A percentile compares a stretch with the other conserved stretches of the same genome.
These are phyloP conservation scores for Silene noctiflora DNA, from an alignment of 179 eudicot species.

Conservation along the genomic window DNA sequence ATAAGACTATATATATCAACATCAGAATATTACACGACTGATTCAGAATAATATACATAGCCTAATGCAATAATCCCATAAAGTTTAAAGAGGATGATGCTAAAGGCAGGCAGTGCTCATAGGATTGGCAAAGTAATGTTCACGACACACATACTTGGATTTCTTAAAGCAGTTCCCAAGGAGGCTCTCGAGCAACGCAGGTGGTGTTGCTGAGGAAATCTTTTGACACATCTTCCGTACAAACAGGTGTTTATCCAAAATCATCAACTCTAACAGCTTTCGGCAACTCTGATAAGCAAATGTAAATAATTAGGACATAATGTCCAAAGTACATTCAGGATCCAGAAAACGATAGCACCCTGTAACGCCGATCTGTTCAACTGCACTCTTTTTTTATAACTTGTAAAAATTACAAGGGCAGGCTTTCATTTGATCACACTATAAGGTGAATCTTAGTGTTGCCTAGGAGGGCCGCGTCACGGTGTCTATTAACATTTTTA, in stretches of 20 bases:
- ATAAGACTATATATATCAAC: conserved; percentile 6
- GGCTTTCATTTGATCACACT: no score
- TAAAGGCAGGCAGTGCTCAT: conserved; percentile 50
- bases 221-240: conserved; percentile 68
- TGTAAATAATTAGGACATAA: neutral
- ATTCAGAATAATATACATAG: neutral
- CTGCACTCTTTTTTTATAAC: neutral
- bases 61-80: neutral
- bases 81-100: neutral
- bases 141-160: conserved; percentile 45
- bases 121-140: conserved; percentile 90
- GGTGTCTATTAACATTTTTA: neutral
- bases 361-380: neutral
- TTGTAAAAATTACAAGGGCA: no score
- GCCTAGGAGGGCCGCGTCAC: neutral
- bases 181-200: conserved; percentile 52
- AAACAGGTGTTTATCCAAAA: conserved; percentile 62
- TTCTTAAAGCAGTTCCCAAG: conserved; percentile 37
- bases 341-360: neutral
- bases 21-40: neutral
- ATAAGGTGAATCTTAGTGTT: neutral
- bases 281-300: conserved; percentile 61
- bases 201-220: conserved; percentile 41
- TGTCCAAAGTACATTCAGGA: neutral
- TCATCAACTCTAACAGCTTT: conserved; percentile 61